phyloP scores from a whole-genome alignment of 306 rosid genomes.

The Dalbergia cochinchinensis region DNA sequence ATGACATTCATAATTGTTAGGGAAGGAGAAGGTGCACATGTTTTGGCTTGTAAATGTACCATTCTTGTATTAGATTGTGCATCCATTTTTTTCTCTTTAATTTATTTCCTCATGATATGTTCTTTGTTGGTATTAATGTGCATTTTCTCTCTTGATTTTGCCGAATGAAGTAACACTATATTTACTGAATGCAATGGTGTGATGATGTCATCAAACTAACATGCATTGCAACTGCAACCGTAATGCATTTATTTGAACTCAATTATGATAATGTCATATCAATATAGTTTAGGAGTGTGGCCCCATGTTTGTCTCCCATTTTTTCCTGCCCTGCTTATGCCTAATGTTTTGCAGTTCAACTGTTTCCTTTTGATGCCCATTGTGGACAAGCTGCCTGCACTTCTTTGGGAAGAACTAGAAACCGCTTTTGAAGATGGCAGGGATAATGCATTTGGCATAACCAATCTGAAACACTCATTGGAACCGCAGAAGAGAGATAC shows the following conservation, averaged over 20 bases:
- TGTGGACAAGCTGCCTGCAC: conserved; percentile 95
- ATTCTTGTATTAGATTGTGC: too few species aligned
- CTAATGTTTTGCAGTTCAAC: conserved; percentile 78
- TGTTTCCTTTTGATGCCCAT: conserved; percentile 99
- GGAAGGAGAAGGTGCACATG: too few species aligned
- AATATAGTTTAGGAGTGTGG: conserved; percentile 16
- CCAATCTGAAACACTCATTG: conserved; percentile 73
- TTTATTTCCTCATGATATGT: too few species aligned
- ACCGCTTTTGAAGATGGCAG: conserved; percentile 88
- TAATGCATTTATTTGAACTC: not conserved
- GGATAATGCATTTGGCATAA: conserved; percentile 84
- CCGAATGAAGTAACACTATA: too few species aligned
- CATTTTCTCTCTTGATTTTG: too few species aligned
- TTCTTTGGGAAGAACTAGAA: conserved; percentile 89
- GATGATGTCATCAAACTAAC: too few species aligned
- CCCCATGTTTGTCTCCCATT: conserved; percentile 1
- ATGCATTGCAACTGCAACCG: too few species aligned
- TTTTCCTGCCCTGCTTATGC: conserved; percentile 31
- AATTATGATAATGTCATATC: not conserved
- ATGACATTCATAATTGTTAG: too few species aligned
- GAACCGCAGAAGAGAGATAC: conserved; percentile 78
- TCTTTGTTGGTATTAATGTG: too few species aligned
- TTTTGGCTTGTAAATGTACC: too few species aligned
- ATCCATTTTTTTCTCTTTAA: too few species aligned
- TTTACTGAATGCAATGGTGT: too few species aligned